A percentile compares a stretch with the other conserved stretches of the same genome.
Evolutionary conservation across 306 rosid genomes (phyloP).

Genomic region (Prunus armeniaca): DNA sequence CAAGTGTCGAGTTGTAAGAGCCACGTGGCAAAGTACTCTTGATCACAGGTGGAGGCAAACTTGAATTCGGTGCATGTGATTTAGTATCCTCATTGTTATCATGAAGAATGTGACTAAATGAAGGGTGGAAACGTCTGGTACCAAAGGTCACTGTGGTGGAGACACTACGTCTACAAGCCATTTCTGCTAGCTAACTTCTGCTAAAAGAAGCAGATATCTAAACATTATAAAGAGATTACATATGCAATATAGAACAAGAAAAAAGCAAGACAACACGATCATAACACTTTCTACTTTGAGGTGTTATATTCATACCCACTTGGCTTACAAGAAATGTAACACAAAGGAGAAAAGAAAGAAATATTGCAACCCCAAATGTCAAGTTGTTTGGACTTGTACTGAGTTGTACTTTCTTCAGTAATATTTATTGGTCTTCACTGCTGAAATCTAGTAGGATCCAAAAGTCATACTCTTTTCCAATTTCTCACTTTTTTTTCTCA

Average conservation of each 20-base stretch:
- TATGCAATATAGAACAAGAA: neutral
- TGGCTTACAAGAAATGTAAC: neutral
- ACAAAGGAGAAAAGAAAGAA: neutral
- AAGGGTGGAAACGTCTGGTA: slow-evolving; percentile 57
- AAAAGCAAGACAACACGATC: neutral
- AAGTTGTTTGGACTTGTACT: neutral
- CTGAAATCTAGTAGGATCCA: neutral
- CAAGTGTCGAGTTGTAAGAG: slow-evolving; percentile 29
- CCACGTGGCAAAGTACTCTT: slow-evolving; percentile 8
- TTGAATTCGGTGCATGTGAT: slow-evolving; percentile 30
- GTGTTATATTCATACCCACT: neutral
- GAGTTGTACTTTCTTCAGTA: neutral
- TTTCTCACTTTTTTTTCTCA: neutral
- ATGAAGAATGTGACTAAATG: slow-evolving; percentile 49
- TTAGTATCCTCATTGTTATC: slow-evolving; percentile 38
- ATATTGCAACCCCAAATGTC: neutral
- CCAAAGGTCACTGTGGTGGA: slow-evolving; percentile 46
- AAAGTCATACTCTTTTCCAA: neutral
- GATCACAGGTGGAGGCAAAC: slow-evolving; percentile 10
- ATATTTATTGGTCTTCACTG: neutral
- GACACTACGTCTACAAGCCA: slow-evolving; percentile 82
- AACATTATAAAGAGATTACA: neutral
- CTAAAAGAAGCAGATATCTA: neutral
- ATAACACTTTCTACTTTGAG: neutral
- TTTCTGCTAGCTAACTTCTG: slow-evolving; percentile 18